Percentiles rank a stretch among this genome's conserved stretches.
Conservation (phyloP, 2,329 filamentous ascomycete species). For the Pyricularia grisea region DNA sequence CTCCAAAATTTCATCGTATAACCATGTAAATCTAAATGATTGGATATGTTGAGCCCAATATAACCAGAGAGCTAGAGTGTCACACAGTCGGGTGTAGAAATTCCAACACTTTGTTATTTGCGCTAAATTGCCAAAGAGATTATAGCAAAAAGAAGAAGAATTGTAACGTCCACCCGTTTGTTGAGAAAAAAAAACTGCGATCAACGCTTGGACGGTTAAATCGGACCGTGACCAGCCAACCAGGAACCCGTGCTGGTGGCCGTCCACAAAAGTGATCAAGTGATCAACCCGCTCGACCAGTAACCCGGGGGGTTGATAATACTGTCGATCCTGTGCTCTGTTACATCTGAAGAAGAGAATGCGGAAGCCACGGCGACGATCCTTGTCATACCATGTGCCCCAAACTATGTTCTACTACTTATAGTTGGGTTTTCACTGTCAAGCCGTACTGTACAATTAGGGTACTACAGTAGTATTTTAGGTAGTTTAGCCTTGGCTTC, state of each 20-base stretch:
- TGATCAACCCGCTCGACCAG: neutral
- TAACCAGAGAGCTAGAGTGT: neutral
- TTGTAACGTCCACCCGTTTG: neutral
- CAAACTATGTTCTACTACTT: neutral
- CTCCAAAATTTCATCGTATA: neutral
- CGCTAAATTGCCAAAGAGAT: too few relatives aligned
- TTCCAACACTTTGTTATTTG: too few relatives aligned
- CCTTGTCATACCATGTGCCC: neutral
- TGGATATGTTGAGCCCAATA: neutral
- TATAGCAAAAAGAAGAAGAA: neutral
- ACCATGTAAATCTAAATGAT: neutral
- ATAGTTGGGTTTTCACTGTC: too few relatives aligned
- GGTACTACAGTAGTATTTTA: too few relatives aligned
- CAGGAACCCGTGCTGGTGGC: neutral
- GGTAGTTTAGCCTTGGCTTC: too few relatives aligned
- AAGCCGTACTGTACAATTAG: too few relatives aligned
- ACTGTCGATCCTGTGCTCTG: neutral
- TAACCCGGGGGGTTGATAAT: neutral
- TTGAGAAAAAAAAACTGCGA: neutral
- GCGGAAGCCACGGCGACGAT: neutral
- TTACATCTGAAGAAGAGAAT: neutral
- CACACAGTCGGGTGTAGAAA: neutral
- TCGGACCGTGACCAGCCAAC: neutral
- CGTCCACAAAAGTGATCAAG: neutral
- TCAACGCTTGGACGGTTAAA: neutral